A percentile compares a stretch with the other conserved stretches of the same genome.
Conservation (phyloP, 306 rosid genomes). For the Cucumis cinereus region DNA sequence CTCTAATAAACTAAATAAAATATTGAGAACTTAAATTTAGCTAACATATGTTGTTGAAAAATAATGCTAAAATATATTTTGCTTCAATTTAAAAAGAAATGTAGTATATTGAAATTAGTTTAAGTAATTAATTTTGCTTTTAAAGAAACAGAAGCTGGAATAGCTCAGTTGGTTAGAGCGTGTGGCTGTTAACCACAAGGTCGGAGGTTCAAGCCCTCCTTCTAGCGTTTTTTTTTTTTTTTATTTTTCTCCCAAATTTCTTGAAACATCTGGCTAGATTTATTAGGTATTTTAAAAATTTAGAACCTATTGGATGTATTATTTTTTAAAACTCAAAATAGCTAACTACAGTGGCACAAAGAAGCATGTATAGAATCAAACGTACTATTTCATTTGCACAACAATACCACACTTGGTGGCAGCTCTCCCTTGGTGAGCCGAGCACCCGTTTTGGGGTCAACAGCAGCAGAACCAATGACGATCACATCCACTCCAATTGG, state of each 20-base stretch:
- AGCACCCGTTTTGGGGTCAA: conserved; percentile 82
- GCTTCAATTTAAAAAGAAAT: too few relatives aligned
- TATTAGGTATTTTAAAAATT: too few relatives aligned
- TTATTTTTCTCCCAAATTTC: neutral
- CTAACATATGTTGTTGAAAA: too few relatives aligned
- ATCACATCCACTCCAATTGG: conserved; percentile 79
- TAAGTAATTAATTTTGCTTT: too few relatives aligned
- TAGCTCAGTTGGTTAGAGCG: conserved; percentile 5
- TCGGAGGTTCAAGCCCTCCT: conserved; percentile 8
- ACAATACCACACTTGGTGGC: neutral
- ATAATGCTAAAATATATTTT: too few relatives aligned
- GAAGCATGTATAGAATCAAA: neutral
- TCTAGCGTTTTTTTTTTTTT: neutral
- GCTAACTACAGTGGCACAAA: neutral
- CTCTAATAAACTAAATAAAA: too few relatives aligned
- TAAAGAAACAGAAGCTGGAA: too few relatives aligned
- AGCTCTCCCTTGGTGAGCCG: conserved; percentile 95
- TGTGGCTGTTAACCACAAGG: conserved; percentile 3
- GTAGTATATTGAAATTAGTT: too few relatives aligned
- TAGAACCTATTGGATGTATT: too few relatives aligned
- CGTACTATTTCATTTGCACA: neutral
- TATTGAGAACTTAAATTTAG: too few relatives aligned
- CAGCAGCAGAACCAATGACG: conserved; percentile 82
- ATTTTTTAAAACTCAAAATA: neutral
- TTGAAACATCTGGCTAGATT: neutral